Conservation (phyloP, 306 rosid species). For the Sicyos baderoa region DNA sequence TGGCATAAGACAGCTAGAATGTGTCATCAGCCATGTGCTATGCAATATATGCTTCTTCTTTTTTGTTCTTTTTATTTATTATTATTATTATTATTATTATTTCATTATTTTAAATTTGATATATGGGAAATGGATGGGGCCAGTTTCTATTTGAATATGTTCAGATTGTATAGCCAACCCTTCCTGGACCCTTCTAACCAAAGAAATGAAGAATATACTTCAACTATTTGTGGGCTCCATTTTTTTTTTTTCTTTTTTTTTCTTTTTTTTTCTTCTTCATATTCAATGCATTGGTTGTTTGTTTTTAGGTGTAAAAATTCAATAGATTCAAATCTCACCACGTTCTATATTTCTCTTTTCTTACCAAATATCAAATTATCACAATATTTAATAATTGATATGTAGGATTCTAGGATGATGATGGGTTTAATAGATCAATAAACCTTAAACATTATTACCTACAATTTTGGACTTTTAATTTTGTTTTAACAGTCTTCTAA, state of each 20-base stretch:
- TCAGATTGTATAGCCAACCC: conserved; percentile 5
- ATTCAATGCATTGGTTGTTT: neutral
- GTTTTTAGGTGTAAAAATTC: neutral
- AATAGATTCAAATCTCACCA: neutral
- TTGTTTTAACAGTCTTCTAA: too few relatives aligned
- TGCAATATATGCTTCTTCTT: conserved; percentile 14
- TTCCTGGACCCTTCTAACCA: conserved; percentile 1
- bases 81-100: neutral
- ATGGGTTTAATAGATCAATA: too few relatives aligned
- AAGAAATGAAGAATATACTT: conserved; percentile 15
- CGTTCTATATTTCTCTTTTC: neutral
- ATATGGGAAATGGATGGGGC: neutral
- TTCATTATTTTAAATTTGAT: neutral
- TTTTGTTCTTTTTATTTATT: neutral
- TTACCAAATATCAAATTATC: neutral
- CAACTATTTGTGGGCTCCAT: conserved; percentile 4
- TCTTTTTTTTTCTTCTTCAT: neutral
- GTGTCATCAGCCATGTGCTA: conserved; percentile 50
- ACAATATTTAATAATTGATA: neutral
- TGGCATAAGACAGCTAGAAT: conserved; percentile 18
- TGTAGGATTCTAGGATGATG: too few relatives aligned
- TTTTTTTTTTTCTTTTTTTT: neutral
- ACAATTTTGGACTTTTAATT: too few relatives aligned
- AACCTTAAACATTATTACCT: too few relatives aligned
- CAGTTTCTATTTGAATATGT: conserved; percentile 1